phyloP scores from a whole-genome alignment of 1,284 basidiomycete genomes.

The Boletus holoroseus region DNA sequence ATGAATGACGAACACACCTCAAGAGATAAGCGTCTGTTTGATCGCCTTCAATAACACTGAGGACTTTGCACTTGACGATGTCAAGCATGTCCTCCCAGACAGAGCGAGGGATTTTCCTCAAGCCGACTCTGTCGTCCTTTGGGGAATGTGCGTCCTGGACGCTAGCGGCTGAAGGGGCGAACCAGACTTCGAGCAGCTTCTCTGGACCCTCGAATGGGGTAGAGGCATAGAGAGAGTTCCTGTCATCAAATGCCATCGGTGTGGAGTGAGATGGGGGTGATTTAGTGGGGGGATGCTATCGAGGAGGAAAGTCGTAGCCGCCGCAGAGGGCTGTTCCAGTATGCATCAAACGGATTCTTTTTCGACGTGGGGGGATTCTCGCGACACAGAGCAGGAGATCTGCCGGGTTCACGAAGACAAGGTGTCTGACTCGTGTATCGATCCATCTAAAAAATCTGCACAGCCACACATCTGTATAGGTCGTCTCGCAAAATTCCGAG shows the following conservation, averaged over 20 bases:
- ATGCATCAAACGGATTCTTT: slow-evolving; percentile 51
- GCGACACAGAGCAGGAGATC: slow-evolving; percentile 18
- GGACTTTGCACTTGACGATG: slow-evolving; percentile 95
- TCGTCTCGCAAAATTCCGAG: slow-evolving; percentile 15
- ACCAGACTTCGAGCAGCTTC: slow-evolving; percentile 98
- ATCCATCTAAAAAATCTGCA: slow-evolving; percentile 12
- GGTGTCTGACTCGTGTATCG: slow-evolving; percentile 1
- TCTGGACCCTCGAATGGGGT: slow-evolving; percentile 85
- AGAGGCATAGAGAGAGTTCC: slow-evolving; percentile 34
- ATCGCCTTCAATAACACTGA: slow-evolving; percentile 81
- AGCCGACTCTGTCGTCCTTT: slow-evolving; percentile 51
- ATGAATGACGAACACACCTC: slow-evolving; percentile 54
- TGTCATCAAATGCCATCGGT: slow-evolving; percentile 35
- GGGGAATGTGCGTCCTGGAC: slow-evolving; percentile 44
- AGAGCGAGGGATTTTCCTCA: slow-evolving; percentile 70
- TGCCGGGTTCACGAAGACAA: slow-evolving; percentile 20
- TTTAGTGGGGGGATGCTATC: slow-evolving; percentile 46
- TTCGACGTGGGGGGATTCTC: slow-evolving; percentile 17
- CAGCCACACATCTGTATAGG: slow-evolving; percentile 28
- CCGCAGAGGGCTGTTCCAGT: slow-evolving; percentile 39
- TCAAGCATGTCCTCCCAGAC: slow-evolving; percentile 98
- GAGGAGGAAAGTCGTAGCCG: slow-evolving; percentile 41
- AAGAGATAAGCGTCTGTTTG: slow-evolving; percentile 95
- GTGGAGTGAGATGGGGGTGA: neutral
- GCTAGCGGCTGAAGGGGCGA: slow-evolving; percentile 69